Conservation (phyloP, 345 rosid genomes). For the Orychophragmus violaceus region DNA sequence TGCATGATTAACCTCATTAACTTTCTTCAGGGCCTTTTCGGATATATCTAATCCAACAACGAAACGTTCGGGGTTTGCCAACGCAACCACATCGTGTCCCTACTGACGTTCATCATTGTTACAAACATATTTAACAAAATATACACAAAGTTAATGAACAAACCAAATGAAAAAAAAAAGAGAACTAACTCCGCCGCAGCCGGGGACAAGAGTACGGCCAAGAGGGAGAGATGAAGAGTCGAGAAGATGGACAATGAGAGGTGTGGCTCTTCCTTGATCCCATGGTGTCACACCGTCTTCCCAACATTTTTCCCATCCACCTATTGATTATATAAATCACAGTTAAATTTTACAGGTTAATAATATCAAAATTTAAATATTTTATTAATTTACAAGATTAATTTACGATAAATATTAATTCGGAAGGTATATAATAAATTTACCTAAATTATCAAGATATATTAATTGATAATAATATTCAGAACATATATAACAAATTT, state of each 20-base stretch:
- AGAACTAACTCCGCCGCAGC: conserved; percentile 30
- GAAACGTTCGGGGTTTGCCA: conserved; percentile 33
- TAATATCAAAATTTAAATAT: neutral
- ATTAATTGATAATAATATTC: neutral
- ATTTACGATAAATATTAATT: too few species aligned
- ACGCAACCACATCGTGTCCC: conserved; percentile 31
- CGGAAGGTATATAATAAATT: too few species aligned
- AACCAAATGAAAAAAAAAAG: neutral
- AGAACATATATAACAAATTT: neutral
- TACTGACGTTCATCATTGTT: conserved; percentile 2
- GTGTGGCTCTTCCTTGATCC: conserved; percentile 34
- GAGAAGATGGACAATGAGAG: conserved; percentile 29
- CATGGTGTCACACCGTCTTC: conserved; percentile 31
- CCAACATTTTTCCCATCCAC: conserved; percentile 39
- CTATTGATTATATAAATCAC: neutral
- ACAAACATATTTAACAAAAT: too few species aligned
- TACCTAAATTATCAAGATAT: too few species aligned
- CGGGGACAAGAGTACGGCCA: conserved; percentile 33
- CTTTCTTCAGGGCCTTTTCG: conserved; percentile 24
- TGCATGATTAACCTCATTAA: conserved; percentile 12
- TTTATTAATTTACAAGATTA: neutral
- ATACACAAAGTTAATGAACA: neutral
- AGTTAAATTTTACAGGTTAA: neutral
- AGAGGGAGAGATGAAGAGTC: conserved; percentile 23
- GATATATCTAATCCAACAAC: conserved; percentile 32